Percentiles rank a stretch among this genome's conserved stretches.
Conservation (phyloP, 1,284 basidiomycete species). For the Trichosporon asahii region DNA sequence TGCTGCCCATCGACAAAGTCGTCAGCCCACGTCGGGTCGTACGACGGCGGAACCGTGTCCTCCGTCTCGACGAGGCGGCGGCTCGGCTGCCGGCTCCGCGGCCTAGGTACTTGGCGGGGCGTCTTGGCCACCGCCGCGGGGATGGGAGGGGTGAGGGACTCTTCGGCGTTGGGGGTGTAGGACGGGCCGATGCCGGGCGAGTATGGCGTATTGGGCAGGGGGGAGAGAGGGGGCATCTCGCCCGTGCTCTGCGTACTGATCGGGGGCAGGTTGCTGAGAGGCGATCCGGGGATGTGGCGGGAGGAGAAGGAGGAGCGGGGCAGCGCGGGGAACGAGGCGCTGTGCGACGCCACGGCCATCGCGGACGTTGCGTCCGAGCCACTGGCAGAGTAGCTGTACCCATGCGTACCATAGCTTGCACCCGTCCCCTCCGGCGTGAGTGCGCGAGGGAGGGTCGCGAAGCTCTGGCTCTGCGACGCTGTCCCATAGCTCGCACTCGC, state of each 20-base stretch:
- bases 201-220: background rate
- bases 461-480: background rate
- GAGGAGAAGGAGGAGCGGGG: background rate
- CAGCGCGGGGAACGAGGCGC: background rate
- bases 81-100: background rate
- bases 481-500: background rate
- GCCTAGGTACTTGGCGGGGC: background rate
- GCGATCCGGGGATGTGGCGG: background rate
- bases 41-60: background rate
- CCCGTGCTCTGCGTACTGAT: background rate
- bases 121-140: background rate
- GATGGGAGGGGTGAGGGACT: too few species aligned
- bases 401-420: background rate
- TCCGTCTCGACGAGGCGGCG: background rate
- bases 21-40: constrained; percentile 10
- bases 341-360: background rate
- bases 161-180: background rate
- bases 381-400: background rate
- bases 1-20: constrained; percentile 2
- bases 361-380: background rate
- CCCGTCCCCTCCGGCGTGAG: background rate
- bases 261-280: background rate
- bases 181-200: background rate
- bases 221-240: background rate
- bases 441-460: background rate